These are phyloP conservation scores for Picea abies DNA, from an alignment of 83 land plant species.

Conservation along the genomic window DNA sequence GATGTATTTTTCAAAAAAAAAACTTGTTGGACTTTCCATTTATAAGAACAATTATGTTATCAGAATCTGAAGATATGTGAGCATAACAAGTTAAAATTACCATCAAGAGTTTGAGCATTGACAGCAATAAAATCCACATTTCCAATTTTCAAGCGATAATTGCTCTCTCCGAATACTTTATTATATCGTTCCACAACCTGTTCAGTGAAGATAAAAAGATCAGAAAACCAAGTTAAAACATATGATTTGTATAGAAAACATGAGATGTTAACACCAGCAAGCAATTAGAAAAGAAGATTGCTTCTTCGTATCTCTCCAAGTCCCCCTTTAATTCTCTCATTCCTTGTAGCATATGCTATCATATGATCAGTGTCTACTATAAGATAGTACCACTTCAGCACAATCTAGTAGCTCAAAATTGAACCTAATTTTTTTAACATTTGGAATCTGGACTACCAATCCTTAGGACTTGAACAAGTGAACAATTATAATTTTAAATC, in stretches of 20 bases:
- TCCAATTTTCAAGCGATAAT: constrained; percentile 42
- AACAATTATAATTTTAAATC: neutral
- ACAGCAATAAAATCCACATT: constrained; percentile 49
- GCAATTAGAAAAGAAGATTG: neutral
- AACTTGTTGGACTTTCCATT: neutral
- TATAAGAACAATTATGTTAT: neutral
- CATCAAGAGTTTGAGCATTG: constrained; percentile 64
- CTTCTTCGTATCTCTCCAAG: too few species aligned
- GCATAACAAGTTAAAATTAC: constrained; percentile 18
- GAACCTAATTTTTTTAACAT: neutral
- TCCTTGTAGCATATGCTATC: neutral
- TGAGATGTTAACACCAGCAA: neutral
- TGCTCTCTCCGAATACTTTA: constrained; percentile 45
- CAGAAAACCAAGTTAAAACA: neutral
- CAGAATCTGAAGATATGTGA: neutral
- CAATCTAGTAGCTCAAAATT: neutral
- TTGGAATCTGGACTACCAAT: neutral
- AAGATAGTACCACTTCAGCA: neutral
- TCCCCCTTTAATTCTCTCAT: neutral
- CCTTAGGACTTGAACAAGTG: neutral
- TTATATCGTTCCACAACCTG: constrained; percentile 71
- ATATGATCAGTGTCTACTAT: neutral
- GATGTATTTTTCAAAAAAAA: neutral
- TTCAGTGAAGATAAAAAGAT: neutral
- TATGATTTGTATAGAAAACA: neutral